Evolutionary conservation across 2,329 filamentous ascomycete genomes (phyloP).

Genomic region (Ophiognomonia clavigignenti-juglandacearum): DNA sequence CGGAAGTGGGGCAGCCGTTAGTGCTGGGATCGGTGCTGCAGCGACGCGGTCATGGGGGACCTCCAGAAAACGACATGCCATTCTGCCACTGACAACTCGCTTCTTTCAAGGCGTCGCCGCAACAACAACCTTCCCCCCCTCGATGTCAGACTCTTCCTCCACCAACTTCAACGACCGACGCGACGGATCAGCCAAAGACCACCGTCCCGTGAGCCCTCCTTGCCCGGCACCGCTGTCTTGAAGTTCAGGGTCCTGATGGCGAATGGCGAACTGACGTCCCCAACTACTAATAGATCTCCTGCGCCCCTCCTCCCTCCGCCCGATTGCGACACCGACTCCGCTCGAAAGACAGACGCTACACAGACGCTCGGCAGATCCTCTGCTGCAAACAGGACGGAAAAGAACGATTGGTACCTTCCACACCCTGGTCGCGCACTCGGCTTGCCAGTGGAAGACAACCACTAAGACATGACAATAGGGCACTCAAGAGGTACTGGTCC

Average conservation of each 20-base stretch:
- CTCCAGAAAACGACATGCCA: not conserved
- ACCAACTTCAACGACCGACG: not conserved
- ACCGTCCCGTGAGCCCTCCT: not conserved
- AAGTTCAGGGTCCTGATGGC: not conserved
- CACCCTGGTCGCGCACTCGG: not conserved
- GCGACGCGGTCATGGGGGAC: not conserved
- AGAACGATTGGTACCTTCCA: not conserved
- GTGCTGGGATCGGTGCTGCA: not conserved
- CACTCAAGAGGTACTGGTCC: slow-evolving; percentile 26
- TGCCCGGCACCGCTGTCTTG: not conserved
- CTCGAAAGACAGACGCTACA: not conserved
- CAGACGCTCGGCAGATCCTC: not conserved
- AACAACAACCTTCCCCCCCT: not conserved
- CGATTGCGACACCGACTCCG: not conserved
- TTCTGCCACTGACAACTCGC: not conserved
- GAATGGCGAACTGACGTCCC: no score
- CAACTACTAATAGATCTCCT: not conserved
- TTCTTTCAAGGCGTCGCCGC: not conserved
- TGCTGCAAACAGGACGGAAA: not conserved
- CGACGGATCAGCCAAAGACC: not conserved
- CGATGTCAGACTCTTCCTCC: not conserved
- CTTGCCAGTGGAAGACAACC: not conserved
- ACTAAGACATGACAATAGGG: slow-evolving; percentile 8
- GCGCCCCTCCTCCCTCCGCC: not conserved
- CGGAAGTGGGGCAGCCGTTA: not conserved